Base-by-base conservation (phyloP, 768 basidiomycete species). In the Russula vinacea region DNA sequence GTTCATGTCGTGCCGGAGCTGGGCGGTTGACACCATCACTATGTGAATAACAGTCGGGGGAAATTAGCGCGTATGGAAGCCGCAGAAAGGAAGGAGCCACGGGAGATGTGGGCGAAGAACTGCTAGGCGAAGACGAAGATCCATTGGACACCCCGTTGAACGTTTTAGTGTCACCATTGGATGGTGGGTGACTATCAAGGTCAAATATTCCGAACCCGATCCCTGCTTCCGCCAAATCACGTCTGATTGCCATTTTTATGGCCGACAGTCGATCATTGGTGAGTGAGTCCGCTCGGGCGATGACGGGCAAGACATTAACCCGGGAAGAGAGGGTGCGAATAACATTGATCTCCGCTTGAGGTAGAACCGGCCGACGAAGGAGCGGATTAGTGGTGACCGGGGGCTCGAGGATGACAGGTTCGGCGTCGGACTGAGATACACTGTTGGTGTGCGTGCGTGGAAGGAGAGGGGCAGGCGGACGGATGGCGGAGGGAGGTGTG, bases 191-290 rank as follows among this genome's bases (percentile, higher is more conserved):
- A 68, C 75, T 77, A 75, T 89, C 88, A 73, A 84, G 79, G 79
- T 92, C 91, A 77, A 94, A 93, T 68, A 94, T 91, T 70, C 91
- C 90, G 75, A 92, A 92, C 64, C 89, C 90, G 73, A 92, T 92
- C 64, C 90, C 91, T 54, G 88, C 88, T 68, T 88, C 87, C 45
- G 90, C 90, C 52, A 93, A 81, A 76, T 92, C 90, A 72, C 86
- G 77, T 69, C 89, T 84, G 72, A 94, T 83, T 67, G 90, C 91
- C 71, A 85, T 76, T 76, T 92, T 92, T 74, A 93, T 84, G 67
- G 84, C 85, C 58, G 84, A 82, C 63, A 94, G 82, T 68, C 90
- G 86, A 73, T 92, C 89, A 75, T 88, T 89, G 58, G 89, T 88
- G 68, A 94, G 80, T 65, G 84, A 80, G 78, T 94, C 92, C 32